These are phyloP conservation scores for Phlebopus sp. DNA, from an alignment of 1,284 basidiomycete species.

Conservation along the genomic window DNA sequence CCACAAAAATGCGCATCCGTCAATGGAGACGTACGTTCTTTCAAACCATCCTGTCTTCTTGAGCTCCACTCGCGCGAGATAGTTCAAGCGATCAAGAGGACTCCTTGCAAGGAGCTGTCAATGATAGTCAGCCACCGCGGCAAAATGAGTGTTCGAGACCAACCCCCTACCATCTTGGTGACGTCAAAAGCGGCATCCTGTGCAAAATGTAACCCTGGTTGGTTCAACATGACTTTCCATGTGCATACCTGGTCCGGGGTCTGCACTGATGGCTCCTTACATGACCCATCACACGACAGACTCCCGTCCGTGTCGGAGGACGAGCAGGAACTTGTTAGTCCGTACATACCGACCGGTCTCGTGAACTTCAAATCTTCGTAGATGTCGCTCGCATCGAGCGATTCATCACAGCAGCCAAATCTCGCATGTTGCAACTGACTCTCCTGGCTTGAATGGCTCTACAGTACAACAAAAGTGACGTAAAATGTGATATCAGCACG, in stretches of 20 bases:
- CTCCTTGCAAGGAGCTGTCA: constrained; percentile 18
- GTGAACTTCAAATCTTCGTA: constrained; percentile 16
- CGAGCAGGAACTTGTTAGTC: constrained; percentile 14
- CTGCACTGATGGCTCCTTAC: constrained; percentile 3
- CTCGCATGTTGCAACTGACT: constrained; percentile 5
- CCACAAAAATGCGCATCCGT: neutral
- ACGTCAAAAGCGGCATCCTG: constrained; percentile 23
- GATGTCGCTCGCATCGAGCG: constrained; percentile 14
- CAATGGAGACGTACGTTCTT: constrained; percentile 18
- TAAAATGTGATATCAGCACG: neutral
- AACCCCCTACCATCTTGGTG: constrained; percentile 27
- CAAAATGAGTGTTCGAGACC: neutral
- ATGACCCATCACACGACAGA: neutral
- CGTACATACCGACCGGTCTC: constrained; percentile 12
- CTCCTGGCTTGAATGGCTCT: constrained; percentile 20
- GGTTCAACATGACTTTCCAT: neutral
- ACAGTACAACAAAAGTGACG: neutral
- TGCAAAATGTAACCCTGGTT: neutral
- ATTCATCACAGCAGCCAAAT: constrained; percentile 9
- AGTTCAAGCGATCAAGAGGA: constrained; percentile 29
- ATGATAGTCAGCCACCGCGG: constrained; percentile 4
- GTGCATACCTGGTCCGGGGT: constrained; percentile 15
- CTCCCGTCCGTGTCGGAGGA: constrained; percentile 8
- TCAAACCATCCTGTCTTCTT: constrained; percentile 32
- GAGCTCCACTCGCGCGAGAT: constrained; percentile 24